phyloP scores from a whole-genome alignment of 345 rosid genomes.

The Erucastrum elatum region DNA sequence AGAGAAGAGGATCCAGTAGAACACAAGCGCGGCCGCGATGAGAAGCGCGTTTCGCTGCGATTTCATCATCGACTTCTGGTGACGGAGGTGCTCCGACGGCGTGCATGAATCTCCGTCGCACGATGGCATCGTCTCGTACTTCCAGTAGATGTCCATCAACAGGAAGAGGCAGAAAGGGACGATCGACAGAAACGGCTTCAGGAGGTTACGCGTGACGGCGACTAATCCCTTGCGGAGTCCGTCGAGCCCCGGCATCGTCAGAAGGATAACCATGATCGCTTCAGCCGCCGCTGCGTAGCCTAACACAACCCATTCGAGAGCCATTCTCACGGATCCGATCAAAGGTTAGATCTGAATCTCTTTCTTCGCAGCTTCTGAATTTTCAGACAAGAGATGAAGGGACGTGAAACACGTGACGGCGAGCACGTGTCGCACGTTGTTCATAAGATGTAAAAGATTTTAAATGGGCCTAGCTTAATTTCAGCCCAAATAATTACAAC shows the following conservation, averaged over 20 bases:
- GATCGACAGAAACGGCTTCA: constrained; percentile 81
- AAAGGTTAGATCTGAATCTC: constrained; percentile 24
- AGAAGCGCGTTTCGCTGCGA: constrained; percentile 85
- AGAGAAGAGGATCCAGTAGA: constrained; percentile 83
- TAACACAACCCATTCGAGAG: constrained; percentile 90
- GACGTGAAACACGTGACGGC: constrained; percentile 26
- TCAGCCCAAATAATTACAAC: background rate
- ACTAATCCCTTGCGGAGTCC: constrained; percentile 68
- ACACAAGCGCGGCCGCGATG: constrained; percentile 68
- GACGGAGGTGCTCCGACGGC: constrained; percentile 83
- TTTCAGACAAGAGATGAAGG: constrained; percentile 10
- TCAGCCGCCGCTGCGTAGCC: constrained; percentile 90
- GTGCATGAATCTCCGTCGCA: constrained; percentile 80
- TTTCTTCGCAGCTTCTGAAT: constrained; percentile 13
- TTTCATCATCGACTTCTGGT: constrained; percentile 91
- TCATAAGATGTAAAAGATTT: background rate
- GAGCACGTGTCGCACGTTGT: constrained; percentile 2
- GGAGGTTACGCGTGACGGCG: constrained; percentile 81
- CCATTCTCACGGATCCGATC: constrained; percentile 48
- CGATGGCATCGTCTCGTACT: constrained; percentile 77
- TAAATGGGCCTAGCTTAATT: background rate
- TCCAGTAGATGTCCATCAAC: constrained; percentile 90
- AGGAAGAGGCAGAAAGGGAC: constrained; percentile 87
- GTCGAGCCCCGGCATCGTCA: constrained; percentile 79
- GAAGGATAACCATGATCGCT: constrained; percentile 86